Percentiles rank a stretch among this genome's conserved stretches.
Evolutionary conservation across 192 early-diverging fungal genomes (phyloP).

Genomic region (Pilobolus umbonatus): DNA sequence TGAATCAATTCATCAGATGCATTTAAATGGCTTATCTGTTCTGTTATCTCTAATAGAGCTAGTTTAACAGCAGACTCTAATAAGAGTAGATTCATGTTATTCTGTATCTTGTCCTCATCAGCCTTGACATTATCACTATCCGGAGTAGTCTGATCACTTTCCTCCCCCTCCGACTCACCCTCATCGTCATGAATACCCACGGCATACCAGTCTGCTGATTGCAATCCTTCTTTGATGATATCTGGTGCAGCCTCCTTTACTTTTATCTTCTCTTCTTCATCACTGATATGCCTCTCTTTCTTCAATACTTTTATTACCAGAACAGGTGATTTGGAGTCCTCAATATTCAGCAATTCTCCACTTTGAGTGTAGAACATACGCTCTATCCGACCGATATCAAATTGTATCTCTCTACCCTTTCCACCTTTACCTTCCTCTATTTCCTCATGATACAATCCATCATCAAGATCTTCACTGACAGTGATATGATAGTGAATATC

Average conservation of each 20-base stretch:
- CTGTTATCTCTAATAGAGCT: slow-evolving; percentile 56
- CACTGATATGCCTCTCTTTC: slow-evolving; percentile 3
- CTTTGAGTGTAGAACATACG: slow-evolving; percentile 71
- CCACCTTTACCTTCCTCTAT: slow-evolving; percentile 20
- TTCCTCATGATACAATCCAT: slow-evolving; percentile 75
- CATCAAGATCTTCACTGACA: slow-evolving; percentile 62
- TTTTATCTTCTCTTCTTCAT: not conserved
- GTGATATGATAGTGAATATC: slow-evolving; percentile 47
- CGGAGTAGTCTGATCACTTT: slow-evolving; percentile 7
- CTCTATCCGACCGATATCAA: slow-evolving; percentile 42
- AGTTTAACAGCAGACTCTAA: slow-evolving; percentile 64
- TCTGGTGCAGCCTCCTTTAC: slow-evolving; percentile 20
- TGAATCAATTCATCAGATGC: slow-evolving; percentile 64
- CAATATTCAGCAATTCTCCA: slow-evolving; percentile 70
- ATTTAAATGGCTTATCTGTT: slow-evolving; percentile 59
- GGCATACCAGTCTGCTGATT: slow-evolving; percentile 29
- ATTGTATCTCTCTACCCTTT: slow-evolving; percentile 13
- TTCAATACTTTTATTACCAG: slow-evolving; percentile 62
- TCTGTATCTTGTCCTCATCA: not conserved
- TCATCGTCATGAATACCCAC: slow-evolving; percentile 28
- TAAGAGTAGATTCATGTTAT: slow-evolving; percentile 42
- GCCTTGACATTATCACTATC: slow-evolving; percentile 22
- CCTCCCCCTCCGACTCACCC: not conserved
- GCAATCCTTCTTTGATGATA: slow-evolving; percentile 22
- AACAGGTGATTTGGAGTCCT: slow-evolving; percentile 62